Evolutionary conservation across 306 rosid species (phyloP).

Genomic region (Prunus mume): DNA sequence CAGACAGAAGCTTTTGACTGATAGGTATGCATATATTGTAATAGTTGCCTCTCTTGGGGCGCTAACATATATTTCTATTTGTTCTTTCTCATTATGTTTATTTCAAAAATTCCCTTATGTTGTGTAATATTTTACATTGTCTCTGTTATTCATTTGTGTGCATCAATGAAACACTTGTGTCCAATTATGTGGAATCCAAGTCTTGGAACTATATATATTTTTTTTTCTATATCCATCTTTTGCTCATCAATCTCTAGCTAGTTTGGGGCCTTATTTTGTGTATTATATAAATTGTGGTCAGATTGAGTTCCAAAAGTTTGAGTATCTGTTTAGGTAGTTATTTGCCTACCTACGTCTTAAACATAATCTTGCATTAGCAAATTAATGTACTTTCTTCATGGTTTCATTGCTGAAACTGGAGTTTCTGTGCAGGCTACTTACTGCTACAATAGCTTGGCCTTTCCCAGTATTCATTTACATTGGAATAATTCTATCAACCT

Average conservation of each 20-base stretch:
- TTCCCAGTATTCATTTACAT: slow-evolving; percentile 85
- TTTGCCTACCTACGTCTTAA: background rate
- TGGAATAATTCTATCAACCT: slow-evolving; percentile 94
- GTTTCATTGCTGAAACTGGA: slow-evolving; percentile 26
- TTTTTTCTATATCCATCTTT: background rate
- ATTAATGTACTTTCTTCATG: background rate
- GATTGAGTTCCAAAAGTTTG: background rate
- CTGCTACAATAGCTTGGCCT: slow-evolving; percentile 97
- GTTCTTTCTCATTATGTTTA: background rate
- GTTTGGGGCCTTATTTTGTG: background rate
- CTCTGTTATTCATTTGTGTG: background rate
- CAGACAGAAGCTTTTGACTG: slow-evolving; percentile 78
- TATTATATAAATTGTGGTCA: background rate
- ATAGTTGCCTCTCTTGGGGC: background rate
- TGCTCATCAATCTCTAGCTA: background rate
- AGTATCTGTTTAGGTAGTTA: background rate
- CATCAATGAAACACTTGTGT: background rate
- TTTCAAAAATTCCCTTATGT: background rate
- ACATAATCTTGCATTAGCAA: background rate
- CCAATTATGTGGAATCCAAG: background rate
- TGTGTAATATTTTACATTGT: background rate
- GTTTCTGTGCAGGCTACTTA: slow-evolving; percentile 77
- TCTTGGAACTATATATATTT: background rate
- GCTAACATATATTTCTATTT: background rate
- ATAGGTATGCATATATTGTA: slow-evolving; percentile 50